phyloP scores from a whole-genome alignment of 306 rosid species.

The Trichosanthes truncata region DNA sequence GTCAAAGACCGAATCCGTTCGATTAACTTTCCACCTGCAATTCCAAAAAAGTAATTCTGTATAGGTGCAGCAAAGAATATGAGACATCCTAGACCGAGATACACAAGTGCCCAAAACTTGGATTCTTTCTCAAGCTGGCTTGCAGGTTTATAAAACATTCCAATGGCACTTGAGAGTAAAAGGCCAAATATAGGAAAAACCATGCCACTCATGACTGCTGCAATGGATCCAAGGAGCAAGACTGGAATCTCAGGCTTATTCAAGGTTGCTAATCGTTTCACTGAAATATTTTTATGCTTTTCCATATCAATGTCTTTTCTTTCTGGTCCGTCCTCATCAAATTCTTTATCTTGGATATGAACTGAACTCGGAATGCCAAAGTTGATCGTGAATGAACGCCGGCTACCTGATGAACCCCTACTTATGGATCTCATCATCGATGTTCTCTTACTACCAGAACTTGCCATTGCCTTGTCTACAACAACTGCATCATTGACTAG shows the following conservation, averaged over 20 bases:
- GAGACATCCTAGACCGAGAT: constrained; percentile 40
- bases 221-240: constrained; percentile 51
- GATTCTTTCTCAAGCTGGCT: constrained; percentile 43
- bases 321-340: background rate
- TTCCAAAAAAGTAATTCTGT: constrained; percentile 52
- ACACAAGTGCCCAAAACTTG: constrained; percentile 50
- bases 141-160: constrained; percentile 50
- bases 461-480: constrained; percentile 15
- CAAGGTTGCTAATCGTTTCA: constrained; percentile 40
- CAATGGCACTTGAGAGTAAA: constrained; percentile 56
- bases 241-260: constrained; percentile 64
- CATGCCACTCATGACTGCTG: constrained; percentile 51
- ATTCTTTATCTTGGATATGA: constrained; percentile 12
- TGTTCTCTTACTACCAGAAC: constrained; percentile 18
- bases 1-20: constrained; percentile 64
- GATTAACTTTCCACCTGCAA: constrained; percentile 78
- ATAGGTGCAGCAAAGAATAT: constrained; percentile 25
- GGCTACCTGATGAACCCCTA: constrained; percentile 30
- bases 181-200: constrained; percentile 65
- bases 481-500: constrained; percentile 15
- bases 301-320: background rate
- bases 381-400: constrained; percentile 21
- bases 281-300: constrained; percentile 25
- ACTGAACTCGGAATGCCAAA: constrained; percentile 21
- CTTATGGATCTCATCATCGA: constrained; percentile 35